These are phyloP conservation scores for Monosporascus sp. DNA, from an alignment of 2,329 filamentous ascomycete species.

Conservation along the genomic window DNA sequence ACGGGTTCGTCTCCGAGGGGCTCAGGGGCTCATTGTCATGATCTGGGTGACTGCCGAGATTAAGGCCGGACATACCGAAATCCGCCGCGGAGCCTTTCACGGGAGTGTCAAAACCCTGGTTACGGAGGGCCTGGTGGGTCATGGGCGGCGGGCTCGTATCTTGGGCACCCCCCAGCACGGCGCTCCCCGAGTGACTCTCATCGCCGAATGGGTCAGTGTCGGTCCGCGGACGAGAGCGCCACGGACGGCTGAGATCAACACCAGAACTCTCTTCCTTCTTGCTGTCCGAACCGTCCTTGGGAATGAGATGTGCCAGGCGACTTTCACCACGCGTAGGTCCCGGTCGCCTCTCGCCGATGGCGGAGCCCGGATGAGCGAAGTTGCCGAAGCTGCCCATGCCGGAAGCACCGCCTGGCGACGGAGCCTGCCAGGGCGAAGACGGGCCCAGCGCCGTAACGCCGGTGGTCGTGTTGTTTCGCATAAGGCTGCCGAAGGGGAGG, in stretches of 20 bases:
- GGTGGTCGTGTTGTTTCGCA: conserved; percentile 49
- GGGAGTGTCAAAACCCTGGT: conserved; percentile 47
- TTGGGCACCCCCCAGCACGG: conserved; percentile 69
- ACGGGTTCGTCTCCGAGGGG: conserved; percentile 93
- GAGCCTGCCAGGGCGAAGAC: conserved; percentile 41
- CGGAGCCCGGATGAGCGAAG: conserved; percentile 65
- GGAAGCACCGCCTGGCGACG: conserved; percentile 51
- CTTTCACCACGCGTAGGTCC: conserved; percentile 70
- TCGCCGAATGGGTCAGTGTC: conserved; percentile 75
- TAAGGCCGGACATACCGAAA: conserved; percentile 59
- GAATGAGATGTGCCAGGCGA: conserved; percentile 78
- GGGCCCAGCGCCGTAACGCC: conserved; percentile 41
- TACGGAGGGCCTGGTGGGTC: conserved; percentile 28
- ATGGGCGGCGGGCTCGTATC: conserved; percentile 53
- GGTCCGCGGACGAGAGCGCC: conserved; percentile 58
- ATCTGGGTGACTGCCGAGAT: conserved; percentile 53
- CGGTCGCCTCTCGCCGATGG: conserved; percentile 68
- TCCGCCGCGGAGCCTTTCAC: conserved; percentile 51
- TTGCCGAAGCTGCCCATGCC: conserved; percentile 85
- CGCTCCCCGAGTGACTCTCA: conserved; percentile 60
- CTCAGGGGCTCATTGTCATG: conserved; percentile 70
- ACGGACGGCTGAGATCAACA: conserved; percentile 39
- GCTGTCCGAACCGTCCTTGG: conserved; percentile 70
- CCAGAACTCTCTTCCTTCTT: conserved; percentile 44
- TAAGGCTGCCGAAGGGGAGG: conserved; percentile 41